Evolutionary conservation across 208 protist genomes (phyloP).

Genomic region (Wallacemonas sp.): DNA sequence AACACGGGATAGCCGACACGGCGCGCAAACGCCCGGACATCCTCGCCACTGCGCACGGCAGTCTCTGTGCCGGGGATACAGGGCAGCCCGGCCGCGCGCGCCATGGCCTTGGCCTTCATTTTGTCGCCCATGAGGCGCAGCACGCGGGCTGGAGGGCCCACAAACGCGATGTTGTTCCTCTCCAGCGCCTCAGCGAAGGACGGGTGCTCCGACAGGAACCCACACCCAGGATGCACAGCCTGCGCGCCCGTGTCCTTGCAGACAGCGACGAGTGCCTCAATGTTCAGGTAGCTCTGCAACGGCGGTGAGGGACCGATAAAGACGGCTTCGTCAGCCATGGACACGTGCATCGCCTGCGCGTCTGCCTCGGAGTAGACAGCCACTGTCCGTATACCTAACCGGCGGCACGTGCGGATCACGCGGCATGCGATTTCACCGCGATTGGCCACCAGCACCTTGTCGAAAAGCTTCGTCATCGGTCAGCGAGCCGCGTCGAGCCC

Average conservation of each 20-base stretch:
- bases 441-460: conserved; percentile 97
- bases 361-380: conserved; percentile 96
- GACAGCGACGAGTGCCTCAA: conserved; percentile 93
- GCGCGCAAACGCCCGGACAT: conserved; percentile 48
- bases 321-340: conserved; percentile 85
- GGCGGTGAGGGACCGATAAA: conserved; percentile 59
- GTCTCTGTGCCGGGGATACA: conserved; percentile 55
- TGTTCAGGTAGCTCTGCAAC: conserved; percentile 87
- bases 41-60: conserved; percentile 18
- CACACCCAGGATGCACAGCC: conserved; percentile 97
- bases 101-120: conserved; percentile 90
- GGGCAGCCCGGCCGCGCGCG: conserved; percentile 85
- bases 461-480: conserved; percentile 29
- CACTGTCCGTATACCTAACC: conserved; percentile 95
- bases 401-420: conserved; percentile 91
- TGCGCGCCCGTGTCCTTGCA: conserved; percentile 84
- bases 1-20: conserved; percentile 95
- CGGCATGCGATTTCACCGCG: conserved; percentile 98
- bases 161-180: conserved; percentile 88
- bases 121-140: conserved; percentile 96
- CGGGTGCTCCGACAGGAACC: conserved; percentile 97
- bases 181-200: conserved; percentile 84
- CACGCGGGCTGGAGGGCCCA: conserved; percentile 91
- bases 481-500: neutral
- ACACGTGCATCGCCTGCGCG: conserved; percentile 89